Evolutionary conservation across 108 stramenopile species (phyloP), one percentile per base, ranked within the genome.

Genomic region (Ochromonas danica): DNA sequence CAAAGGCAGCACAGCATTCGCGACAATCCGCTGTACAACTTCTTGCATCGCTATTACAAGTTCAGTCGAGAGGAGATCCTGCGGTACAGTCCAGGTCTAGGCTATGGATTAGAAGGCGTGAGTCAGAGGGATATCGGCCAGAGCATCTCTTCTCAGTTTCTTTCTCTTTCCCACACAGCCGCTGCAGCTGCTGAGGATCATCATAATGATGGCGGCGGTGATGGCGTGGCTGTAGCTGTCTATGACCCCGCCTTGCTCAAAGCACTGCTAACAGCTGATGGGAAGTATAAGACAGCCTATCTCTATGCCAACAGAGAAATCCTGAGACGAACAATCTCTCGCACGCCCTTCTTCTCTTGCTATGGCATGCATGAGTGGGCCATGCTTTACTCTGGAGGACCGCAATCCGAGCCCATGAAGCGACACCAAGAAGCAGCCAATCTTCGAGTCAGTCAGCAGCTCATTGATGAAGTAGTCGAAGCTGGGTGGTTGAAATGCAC

Each of bases 301-400:
- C n/a, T n/a, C n/a, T n/a, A n/a, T n/a, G n/a, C n/a, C n/a, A n/a
- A n/a, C n/a, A n/a, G n/a, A n/a, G n/a, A n/a, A n/a, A n/a, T n/a
- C n/a, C n/a, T n/a, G n/a, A n/a, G n/a, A n/a, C n/a, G n/a, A n/a
- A n/a, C 45, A 51, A 51, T 51, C 22, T 14, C 22, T 51, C 79
- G 85, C 27, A 38, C 71, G n/a, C 94, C 96, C 0, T 80, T 94
- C 39, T 77, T 94, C 51, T 89, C 91, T 74, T 97, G 96, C 83
- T 90, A 91, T 80, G 94, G 94, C n/a, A 82, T 94, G 38, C 96
- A 97, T 84, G 96, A 97, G 81, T 97, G 94, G 94, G 96, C 96
- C 31, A 97, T 97, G 96, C 93, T 94, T 33, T 97, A 97, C 72
- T 31, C 30, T 67, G 63, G 63, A 14, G 17, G 30, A 22, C 14